A percentile compares a stretch with the other conserved stretches of the same genome.
Evolutionary conservation across 2,329 filamentous ascomycete genomes (phyloP).

Genomic region (Zymoseptoria pseudotritici): DNA sequence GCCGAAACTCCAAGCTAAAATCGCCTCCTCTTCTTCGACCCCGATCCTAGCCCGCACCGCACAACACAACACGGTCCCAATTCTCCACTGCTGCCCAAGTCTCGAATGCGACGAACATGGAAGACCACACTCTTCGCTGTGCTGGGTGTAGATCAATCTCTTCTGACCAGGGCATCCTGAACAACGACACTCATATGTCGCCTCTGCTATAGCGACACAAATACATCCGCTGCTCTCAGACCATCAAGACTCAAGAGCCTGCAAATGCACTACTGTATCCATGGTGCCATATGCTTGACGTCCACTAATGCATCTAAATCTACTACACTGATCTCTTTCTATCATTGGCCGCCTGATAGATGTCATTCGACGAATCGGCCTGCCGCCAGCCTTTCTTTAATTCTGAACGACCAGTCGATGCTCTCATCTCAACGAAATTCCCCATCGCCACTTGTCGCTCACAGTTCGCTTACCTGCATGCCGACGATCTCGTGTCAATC

Average conservation of each 20-base stretch:
- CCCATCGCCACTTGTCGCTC: background rate
- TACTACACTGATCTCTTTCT: background rate
- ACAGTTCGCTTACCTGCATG: background rate
- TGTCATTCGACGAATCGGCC: background rate
- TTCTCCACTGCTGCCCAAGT: background rate
- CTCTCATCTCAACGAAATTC: background rate
- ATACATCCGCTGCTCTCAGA: background rate
- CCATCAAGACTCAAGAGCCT: background rate
- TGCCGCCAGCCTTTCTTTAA: background rate
- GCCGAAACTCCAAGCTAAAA: background rate
- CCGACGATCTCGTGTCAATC: background rate
- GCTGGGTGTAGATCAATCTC: background rate
- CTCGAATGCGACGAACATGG: background rate
- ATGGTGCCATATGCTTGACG: background rate
- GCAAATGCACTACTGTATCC: background rate
- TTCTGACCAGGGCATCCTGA: background rate
- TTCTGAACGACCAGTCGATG: background rate
- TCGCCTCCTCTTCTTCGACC: background rate
- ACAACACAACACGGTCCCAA: background rate
- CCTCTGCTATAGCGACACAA: background rate
- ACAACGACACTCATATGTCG: background rate
- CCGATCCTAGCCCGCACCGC: background rate
- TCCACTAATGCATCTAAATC: background rate
- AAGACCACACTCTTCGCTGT: background rate
- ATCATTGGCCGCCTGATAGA: background rate